Evolutionary conservation across 2,329 filamentous ascomycete genomes (phyloP).

Genomic region (Penicillium verrucosum): DNA sequence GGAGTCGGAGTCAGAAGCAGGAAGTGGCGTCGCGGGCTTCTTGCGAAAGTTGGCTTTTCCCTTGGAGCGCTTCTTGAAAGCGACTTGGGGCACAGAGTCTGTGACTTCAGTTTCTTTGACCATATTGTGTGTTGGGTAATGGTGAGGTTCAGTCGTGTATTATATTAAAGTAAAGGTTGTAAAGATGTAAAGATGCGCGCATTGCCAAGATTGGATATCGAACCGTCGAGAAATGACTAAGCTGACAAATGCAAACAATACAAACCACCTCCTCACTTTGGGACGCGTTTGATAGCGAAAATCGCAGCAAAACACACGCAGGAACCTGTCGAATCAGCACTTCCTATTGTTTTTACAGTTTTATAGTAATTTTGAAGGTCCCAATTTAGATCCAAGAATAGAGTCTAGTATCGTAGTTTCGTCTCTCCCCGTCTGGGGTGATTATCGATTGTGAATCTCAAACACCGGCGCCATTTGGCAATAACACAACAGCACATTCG

Average conservation of each 20-base stretch:
- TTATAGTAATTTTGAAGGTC: background rate
- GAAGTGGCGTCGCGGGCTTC: slow-evolving; percentile 73
- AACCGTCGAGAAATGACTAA: slow-evolving; percentile 1
- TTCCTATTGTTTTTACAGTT: background rate
- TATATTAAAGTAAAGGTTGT: background rate
- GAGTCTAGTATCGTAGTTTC: background rate
- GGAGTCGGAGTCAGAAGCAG: slow-evolving; percentile 55
- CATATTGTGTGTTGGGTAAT: slow-evolving; percentile 17
- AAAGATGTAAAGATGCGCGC: background rate
- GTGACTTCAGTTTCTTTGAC: slow-evolving; percentile 28
- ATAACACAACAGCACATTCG: slow-evolving; percentile 11
- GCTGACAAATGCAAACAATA: slow-evolving; percentile 1
- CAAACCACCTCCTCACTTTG: slow-evolving; percentile 4
- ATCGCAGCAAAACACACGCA: background rate
- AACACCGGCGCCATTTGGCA: slow-evolving; percentile 21
- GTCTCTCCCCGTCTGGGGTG: background rate
- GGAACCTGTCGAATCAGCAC: background rate
- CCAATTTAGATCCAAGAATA: background rate
- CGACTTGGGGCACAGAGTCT: slow-evolving; percentile 32
- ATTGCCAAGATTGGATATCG: background rate
- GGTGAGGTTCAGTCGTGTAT: background rate
- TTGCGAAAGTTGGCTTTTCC: slow-evolving; percentile 76
- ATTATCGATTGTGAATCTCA: slow-evolving; percentile 13
- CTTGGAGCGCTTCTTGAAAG: slow-evolving; percentile 85
- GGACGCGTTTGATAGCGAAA: slow-evolving; percentile 4